These are phyloP conservation scores for Yamadazyma tumulicola DNA, from an alignment of 805 yeast species.

Conservation along the genomic window DNA sequence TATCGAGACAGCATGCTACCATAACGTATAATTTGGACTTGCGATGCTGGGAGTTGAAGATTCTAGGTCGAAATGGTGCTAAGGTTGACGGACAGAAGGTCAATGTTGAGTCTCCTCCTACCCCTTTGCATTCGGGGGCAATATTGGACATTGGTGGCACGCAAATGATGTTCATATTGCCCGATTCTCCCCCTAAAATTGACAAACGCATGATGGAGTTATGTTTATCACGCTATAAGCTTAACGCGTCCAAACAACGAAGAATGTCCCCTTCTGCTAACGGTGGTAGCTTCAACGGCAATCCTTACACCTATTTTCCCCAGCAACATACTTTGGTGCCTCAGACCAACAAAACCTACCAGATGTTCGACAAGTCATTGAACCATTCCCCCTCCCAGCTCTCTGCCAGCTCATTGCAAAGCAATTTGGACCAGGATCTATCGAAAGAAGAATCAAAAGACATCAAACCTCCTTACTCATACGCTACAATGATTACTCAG, in stretches of 20 bases:
- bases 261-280: conserved; percentile 12
- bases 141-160: conserved; percentile 94
- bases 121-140: conserved; percentile 78
- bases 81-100: conserved; percentile 72
- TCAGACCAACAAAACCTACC: conserved; percentile 43
- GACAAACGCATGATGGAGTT: conserved; percentile 44
- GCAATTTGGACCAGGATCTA: conserved; percentile 56
- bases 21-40: conserved; percentile 72
- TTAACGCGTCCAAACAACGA: conserved; percentile 18
- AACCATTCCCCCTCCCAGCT: conserved; percentile 36
- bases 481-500: conserved; percentile 98
- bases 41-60: conserved; percentile 82
- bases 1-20: conserved; percentile 83
- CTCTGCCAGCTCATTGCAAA: conserved; percentile 42
- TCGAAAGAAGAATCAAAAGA: conserved; percentile 90
- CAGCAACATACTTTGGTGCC: conserved; percentile 16
- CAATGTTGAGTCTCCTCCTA: conserved; percentile 47
- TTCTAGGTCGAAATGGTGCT: conserved; percentile 90
- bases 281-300: neutral
- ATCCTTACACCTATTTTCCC: conserved; percentile 15
- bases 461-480: conserved; percentile 93
- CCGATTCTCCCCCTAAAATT: conserved; percentile 77
- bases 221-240: conserved; percentile 32
- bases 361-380: conserved; percentile 47
- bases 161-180: conserved; percentile 97